Evolutionary conservation across 129 eudicot genomes (phyloP).

Genomic region (Artemisia argyi): DNA sequence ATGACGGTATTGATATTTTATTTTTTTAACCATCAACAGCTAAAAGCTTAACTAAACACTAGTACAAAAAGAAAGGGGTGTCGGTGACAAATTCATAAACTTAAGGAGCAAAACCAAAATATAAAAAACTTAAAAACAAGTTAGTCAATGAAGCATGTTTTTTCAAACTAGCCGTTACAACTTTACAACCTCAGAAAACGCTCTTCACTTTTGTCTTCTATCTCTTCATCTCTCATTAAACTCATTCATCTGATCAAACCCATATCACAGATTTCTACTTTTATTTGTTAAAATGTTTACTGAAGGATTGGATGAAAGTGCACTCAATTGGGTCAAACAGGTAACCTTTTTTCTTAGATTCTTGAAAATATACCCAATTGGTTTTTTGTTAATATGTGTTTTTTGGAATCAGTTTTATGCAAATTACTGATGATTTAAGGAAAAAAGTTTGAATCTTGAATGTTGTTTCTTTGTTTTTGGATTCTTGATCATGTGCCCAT

Average conservation of each 20-base stretch:
- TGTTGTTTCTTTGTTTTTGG: not conserved
- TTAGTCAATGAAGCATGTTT: conserved; percentile 13
- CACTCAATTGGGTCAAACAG: conserved; percentile 87
- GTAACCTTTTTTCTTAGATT: conserved; percentile 24
- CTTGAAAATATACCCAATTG: not conserved
- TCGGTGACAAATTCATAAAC: conserved; percentile 19
- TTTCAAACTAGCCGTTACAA: conserved; percentile 48
- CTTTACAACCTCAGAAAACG: conserved; percentile 15
- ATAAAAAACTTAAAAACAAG: conserved; percentile 14
- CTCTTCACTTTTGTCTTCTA: conserved; percentile 18
- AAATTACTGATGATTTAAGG: no score
- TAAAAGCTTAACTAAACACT: no score
- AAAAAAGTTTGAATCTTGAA: conserved; percentile 10
- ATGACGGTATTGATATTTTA: no score
- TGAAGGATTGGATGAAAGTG: conserved; percentile 78
- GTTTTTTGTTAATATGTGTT: not conserved
- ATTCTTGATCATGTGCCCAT: no score
- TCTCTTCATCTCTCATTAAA: conserved; percentile 19
- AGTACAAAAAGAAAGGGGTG: conserved; percentile 4
- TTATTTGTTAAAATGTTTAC: conserved; percentile 60
- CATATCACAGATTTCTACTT: conserved; percentile 12
- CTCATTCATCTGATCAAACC: conserved; percentile 8
- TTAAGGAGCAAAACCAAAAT: not conserved
- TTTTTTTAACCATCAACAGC: no score
- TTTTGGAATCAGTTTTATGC: not conserved